These are phyloP conservation scores for Chamaenerion angustifolium DNA, from an alignment of 345 rosid genomes.

Conservation along the genomic window DNA sequence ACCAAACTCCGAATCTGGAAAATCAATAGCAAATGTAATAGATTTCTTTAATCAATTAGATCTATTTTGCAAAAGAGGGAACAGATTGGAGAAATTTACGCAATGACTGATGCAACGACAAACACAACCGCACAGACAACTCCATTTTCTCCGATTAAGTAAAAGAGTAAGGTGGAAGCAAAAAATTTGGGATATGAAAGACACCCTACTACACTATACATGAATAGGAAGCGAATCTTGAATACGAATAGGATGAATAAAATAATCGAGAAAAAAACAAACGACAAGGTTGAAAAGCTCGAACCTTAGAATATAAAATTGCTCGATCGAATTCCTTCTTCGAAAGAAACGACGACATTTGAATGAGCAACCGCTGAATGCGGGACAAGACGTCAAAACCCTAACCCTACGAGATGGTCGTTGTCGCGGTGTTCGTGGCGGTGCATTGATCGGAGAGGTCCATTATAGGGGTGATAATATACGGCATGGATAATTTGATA, in stretches of 20 bases:
- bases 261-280: conserved; percentile 4
- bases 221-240: conserved; percentile 1
- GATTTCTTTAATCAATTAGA: too few species aligned
- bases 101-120: neutral
- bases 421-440: neutral
- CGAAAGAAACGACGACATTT: conserved; percentile 27
- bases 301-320: conserved; percentile 10
- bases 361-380: conserved; percentile 1
- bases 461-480: neutral
- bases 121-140: conserved; percentile 1
- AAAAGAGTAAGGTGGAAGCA: neutral
- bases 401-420: conserved; percentile 13
- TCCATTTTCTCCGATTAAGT: neutral
- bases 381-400: conserved; percentile 29
- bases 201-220: neutral
- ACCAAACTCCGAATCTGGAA: too few species aligned
- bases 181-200: neutral
- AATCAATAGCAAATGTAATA: too few species aligned
- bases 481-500: neutral
- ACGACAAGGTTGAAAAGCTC: conserved; percentile 10
- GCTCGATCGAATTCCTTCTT: conserved; percentile 13
- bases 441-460: conserved; percentile 14
- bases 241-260: conserved; percentile 1
- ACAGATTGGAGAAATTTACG: too few species aligned
- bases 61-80: too few species aligned